Percentiles rank a stretch among this genome's conserved stretches.
Evolutionary conservation across 805 yeast species (phyloP).

Genomic region (Yamadazyma scolyti): DNA sequence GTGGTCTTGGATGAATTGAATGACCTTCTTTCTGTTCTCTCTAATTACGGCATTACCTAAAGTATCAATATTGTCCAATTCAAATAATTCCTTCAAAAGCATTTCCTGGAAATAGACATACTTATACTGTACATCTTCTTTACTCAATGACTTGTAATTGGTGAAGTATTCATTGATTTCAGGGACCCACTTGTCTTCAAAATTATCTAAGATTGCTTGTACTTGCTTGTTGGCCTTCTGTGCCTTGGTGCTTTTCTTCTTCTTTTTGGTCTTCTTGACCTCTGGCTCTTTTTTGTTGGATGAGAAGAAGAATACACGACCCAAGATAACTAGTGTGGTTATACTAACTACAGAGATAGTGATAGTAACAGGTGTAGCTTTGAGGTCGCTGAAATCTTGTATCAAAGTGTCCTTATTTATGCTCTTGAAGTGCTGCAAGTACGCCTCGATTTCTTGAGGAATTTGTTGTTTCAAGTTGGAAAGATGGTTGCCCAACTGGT

Average conservation of each 20-base stretch:
- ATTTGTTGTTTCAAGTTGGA: conserved; percentile 6
- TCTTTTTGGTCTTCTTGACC: conserved; percentile 19
- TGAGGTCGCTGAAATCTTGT: conserved; percentile 25
- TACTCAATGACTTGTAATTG: conserved; percentile 19
- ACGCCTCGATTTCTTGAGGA: conserved; percentile 7
- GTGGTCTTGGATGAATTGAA: conserved; percentile 57
- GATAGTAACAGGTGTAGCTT: conserved; percentile 31
- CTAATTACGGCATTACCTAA: conserved; percentile 50
- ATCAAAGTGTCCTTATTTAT: conserved; percentile 19
- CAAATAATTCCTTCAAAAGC: conserved; percentile 62
- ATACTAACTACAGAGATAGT: conserved; percentile 21
- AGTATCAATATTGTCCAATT: conserved; percentile 61
- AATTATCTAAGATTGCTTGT: conserved; percentile 35
- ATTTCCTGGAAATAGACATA: conserved; percentile 62
- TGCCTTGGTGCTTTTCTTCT: conserved; percentile 36
- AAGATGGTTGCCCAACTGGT: conserved; percentile 3
- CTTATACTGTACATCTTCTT: conserved; percentile 42
- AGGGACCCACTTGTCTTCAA: conserved; percentile 38
- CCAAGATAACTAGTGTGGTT: conserved; percentile 23
- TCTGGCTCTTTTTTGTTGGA: background rate
- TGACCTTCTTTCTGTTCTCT: conserved; percentile 53
- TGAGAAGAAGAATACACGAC: conserved; percentile 14
- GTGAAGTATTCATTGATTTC: conserved; percentile 31
- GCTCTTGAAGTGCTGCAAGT: conserved; percentile 6
- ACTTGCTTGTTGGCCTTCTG: conserved; percentile 38